Evolutionary conservation across 345 rosid genomes (phyloP), one percentile per base, ranked within the genome.

Genomic region (Acer negundo): DNA sequence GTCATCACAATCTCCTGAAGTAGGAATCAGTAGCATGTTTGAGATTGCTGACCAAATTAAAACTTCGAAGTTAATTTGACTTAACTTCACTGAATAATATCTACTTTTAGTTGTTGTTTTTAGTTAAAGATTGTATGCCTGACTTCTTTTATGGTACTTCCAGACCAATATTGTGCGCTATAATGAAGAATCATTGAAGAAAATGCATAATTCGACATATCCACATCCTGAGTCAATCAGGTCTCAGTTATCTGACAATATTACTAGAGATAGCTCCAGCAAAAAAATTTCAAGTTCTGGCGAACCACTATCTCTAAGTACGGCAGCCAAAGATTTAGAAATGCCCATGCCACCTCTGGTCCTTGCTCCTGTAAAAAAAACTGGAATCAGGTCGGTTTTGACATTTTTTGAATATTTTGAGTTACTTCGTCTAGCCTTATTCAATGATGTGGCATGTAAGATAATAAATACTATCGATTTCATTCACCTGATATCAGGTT

Each of bases 331-430:
- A 79, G 98, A 95, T 87, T 79, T 87, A 71, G 98, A 92, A 82
- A 86, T 95, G 94, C 98, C 95, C 59, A 92, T 90, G 97, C 97
- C 98, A 74, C 98, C 97, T 77, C 72, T 87, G 76, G 85, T 95
- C 63, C 90, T 95, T 77, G 85, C 90, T 65, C 92, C 97, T 13
- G 65, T 89, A 46, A 91, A 75, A 74, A 78, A 85, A 62, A 80
- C 86, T 73, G 95, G 76, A 70, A 90, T 89, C 78, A 89, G 97
- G 98, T 93, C 87, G n/a, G 80, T 56, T 73, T 53, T 77, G 58
- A 62, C 40, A 63, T 42, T 63, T 20, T 44, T 49, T 73, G n/a
- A n/a, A 28, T 3, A 75, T 20, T 31, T 51, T 75, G 38, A 67
- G 26, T 23, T 55, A 24, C 10, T 28, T 69, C 12, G 16, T 23